phyloP scores from a whole-genome alignment of 192 early-diverging fungal species.

The Coemansia sp. region DNA sequence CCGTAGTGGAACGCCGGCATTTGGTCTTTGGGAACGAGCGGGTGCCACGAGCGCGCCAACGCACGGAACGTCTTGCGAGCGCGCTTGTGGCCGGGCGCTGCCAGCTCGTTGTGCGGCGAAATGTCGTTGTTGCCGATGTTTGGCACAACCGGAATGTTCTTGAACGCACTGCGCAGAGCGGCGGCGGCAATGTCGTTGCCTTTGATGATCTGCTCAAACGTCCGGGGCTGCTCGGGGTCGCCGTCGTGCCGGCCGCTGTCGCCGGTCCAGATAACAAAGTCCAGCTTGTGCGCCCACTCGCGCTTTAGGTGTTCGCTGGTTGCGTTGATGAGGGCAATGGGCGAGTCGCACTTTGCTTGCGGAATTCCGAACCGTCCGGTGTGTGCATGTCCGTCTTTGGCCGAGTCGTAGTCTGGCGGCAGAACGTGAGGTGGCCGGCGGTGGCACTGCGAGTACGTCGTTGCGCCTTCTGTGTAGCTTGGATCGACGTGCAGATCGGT shows the following conservation, averaged over 20 bases:
- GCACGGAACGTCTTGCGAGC: constrained; percentile 54
- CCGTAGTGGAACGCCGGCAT: constrained; percentile 60
- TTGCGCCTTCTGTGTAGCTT: constrained; percentile 55
- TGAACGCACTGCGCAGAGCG: constrained; percentile 54
- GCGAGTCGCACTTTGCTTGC: constrained; percentile 63
- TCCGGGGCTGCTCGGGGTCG: constrained; percentile 63
- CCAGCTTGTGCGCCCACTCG: constrained; percentile 47
- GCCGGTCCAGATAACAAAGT: constrained; percentile 75
- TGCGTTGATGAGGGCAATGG: constrained; percentile 54
- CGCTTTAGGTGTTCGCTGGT: constrained; percentile 57
- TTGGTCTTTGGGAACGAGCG: constrained; percentile 64
- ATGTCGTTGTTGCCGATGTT: constrained; percentile 71
- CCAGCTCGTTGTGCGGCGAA: constrained; percentile 67
- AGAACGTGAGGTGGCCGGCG: constrained; percentile 11
- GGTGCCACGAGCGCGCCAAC: constrained; percentile 58
- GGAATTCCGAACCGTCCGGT: constrained; percentile 60
- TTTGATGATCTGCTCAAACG: constrained; percentile 60
- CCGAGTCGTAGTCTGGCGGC: neutral
- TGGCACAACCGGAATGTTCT: constrained; percentile 20
- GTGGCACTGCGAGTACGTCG: constrained; percentile 62
- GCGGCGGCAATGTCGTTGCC: constrained; percentile 55
- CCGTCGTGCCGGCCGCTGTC: constrained; percentile 73
- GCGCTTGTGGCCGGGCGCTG: constrained; percentile 41
- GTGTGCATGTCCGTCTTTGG: constrained; percentile 20
- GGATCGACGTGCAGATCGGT: constrained; percentile 71